Percentiles rank a stretch among this genome's conserved stretches.
These are phyloP conservation scores for Saccharomyces jurei DNA, from an alignment of 805 yeast species.

Conservation along the genomic window DNA sequence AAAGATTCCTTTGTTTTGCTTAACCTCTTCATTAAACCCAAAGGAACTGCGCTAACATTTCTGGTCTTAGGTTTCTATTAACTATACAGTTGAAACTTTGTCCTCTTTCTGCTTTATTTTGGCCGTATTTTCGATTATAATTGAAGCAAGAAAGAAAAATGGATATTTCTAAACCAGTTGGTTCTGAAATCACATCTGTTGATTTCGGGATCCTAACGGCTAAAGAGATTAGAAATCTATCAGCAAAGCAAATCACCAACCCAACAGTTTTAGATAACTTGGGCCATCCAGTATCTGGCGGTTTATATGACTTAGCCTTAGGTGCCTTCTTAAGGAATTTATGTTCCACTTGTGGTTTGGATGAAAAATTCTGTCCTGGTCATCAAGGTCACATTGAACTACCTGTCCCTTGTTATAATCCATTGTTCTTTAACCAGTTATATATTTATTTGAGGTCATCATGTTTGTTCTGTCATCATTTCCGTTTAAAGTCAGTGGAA, in stretches of 20 bases:
- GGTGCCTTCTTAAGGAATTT: constrained; percentile 88
- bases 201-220: constrained; percentile 82
- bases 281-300: constrained; percentile 93
- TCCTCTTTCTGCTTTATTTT: neutral
- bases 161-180: constrained; percentile 97
- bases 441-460: constrained; percentile 74
- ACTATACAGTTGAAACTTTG: neutral
- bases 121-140: neutral
- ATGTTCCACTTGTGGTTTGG: constrained; percentile 93
- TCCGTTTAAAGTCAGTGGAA: constrained; percentile 62
- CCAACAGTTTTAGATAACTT: constrained; percentile 93
- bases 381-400: constrained; percentile 97
- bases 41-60: neutral
- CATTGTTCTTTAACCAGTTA: constrained; percentile 86
- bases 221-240: constrained; percentile 73
- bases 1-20: neutral
- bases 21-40: neutral
- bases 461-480: constrained; percentile 86
- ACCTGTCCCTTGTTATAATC: constrained; percentile 93
- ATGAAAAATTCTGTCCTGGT: constrained; percentile 92
- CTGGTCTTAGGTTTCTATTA: neutral
- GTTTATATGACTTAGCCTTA: constrained; percentile 86
- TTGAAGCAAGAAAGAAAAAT: constrained; percentile 32
- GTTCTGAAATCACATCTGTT: constrained; percentile 85
- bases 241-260: constrained; percentile 92